Base-by-base conservation (phyloP, 2,329 filamentous ascomycete species). In the Escovopsis sp. region DNA sequence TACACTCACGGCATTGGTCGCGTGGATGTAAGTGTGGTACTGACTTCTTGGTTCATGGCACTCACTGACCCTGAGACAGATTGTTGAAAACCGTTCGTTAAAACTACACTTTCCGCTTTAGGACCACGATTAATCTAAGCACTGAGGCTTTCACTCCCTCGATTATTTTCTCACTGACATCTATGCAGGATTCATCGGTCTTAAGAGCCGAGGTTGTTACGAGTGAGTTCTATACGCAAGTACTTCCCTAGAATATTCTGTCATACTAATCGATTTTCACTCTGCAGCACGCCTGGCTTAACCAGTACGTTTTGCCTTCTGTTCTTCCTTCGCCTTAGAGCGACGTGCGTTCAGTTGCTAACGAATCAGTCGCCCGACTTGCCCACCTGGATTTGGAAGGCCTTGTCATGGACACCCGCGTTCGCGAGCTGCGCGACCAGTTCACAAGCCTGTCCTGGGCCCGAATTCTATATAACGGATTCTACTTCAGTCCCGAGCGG, bases 1-100 rank as follows among this genome's bases (percentile, higher is more conserved):
- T 68, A 70, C 56, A 70, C 65, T 48, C 66, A 82, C 63, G 80
- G 79, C 55, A 69, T 84, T 45, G 80, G 80, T 50, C 69, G 80
- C 51, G 77, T 84, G 47, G 80, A 59, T 43, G 28, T 30, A 30
- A 30, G 28, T 30, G 15, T 15, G 2, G 15, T 15, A 15, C 2
- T 15, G 15, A 15, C 15, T 15, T 15, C 15, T 15, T 15, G 15
- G 15, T 15, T 15, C 28, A 30, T 6, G 10, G 28, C 28, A 30
- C 6, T 6, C 28, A 30, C 28, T 30, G 28, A 30, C 28, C 6
- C 6, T 10, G 28, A 30, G 28, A 30, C 28, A 30, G 28, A 59
- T 60, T 47, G 57, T 60, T 49, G 80, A 84, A 61, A 59, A 55
- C 48, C 52, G 28, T 30, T 30, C 55, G 32, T 47, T 2, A 45